Percentiles rank a stretch among this genome's conserved stretches.
phyloP scores from a whole-genome alignment of 2,329 filamentous ascomycete genomes.

The Neospermospora avenae region DNA sequence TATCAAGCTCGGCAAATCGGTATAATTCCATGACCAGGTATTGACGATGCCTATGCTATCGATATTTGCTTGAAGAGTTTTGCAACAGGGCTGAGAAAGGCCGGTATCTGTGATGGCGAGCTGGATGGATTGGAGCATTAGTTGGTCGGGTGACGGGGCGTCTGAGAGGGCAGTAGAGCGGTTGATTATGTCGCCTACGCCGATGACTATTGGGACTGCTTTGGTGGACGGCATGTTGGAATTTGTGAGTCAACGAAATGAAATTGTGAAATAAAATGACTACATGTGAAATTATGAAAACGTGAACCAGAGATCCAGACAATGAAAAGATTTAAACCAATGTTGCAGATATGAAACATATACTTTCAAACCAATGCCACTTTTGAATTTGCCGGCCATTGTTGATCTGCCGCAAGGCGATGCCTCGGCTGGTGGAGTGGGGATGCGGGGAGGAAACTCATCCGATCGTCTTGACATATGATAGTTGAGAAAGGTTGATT shows the following conservation, averaged over 20 bases:
- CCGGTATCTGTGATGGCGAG: constrained; percentile 50
- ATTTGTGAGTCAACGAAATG: neutral
- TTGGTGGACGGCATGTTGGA: neutral
- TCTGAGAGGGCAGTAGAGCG: constrained; percentile 47
- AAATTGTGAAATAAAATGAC: neutral
- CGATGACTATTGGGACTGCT: constrained; percentile 53
- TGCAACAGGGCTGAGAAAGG: constrained; percentile 29
- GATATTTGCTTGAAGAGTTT: constrained; percentile 43
- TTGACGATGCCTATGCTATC: constrained; percentile 59
- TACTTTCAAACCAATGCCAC: neutral
- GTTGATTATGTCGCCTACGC: constrained; percentile 61
- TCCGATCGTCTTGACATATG: neutral
- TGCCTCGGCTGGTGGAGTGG: constrained; percentile 2
- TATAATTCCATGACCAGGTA: constrained; percentile 66
- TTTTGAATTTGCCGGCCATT: neutral
- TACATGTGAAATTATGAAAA: no score
- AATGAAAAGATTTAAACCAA: neutral
- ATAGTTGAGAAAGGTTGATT: neutral
- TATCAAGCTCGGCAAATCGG: constrained; percentile 54
- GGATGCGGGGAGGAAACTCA: neutral
- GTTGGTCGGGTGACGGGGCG: constrained; percentile 54
- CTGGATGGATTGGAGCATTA: constrained; percentile 56
- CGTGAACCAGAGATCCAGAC: neutral
- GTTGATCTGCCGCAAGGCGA: neutral
- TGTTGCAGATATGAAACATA: neutral